Percentiles rank a stretch among this genome's conserved stretches.
Conservation (phyloP, 2,329 filamentous ascomycete species). For the Calonectria honghensis region DNA sequence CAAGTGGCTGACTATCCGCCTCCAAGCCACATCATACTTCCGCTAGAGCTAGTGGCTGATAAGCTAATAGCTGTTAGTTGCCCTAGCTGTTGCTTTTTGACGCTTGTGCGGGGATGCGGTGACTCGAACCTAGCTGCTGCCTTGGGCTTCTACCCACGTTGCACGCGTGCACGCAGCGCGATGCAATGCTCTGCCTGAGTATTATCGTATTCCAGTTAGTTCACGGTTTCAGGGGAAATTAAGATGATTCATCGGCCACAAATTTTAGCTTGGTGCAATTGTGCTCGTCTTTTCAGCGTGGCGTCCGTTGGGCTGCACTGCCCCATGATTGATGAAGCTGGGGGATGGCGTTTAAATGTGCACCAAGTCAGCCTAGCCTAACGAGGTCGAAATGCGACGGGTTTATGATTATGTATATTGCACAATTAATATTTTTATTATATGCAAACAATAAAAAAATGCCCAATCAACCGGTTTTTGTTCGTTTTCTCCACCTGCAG, state of each 20-base stretch:
- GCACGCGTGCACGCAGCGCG: slow-evolving; percentile 3
- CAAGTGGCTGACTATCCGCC: slow-evolving; percentile 20
- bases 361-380: not conserved
- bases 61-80: slow-evolving; percentile 6
- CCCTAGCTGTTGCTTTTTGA: not conserved
- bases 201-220: not conserved
- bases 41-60: slow-evolving; percentile 19
- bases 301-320: not conserved
- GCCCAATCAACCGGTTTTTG: not conserved
- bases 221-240: not conserved
- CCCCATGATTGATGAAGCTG: slow-evolving; percentile 6
- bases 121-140: slow-evolving; percentile 19
- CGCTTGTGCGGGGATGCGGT: slow-evolving; percentile 20
- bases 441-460: not conserved
- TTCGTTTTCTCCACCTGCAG: not conserved
- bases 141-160: slow-evolving; percentile 1
- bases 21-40: slow-evolving; percentile 15
- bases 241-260: not conserved
- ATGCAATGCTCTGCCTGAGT: not conserved
- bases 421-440: not conserved
- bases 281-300: not conserved
- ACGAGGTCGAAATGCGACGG: not conserved
- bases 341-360: not conserved
- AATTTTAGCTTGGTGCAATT: not conserved
- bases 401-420: not conserved